Conservation (phyloP, 352 stramenopile genomes). For the Saprolegnia parasitica region DNA sequence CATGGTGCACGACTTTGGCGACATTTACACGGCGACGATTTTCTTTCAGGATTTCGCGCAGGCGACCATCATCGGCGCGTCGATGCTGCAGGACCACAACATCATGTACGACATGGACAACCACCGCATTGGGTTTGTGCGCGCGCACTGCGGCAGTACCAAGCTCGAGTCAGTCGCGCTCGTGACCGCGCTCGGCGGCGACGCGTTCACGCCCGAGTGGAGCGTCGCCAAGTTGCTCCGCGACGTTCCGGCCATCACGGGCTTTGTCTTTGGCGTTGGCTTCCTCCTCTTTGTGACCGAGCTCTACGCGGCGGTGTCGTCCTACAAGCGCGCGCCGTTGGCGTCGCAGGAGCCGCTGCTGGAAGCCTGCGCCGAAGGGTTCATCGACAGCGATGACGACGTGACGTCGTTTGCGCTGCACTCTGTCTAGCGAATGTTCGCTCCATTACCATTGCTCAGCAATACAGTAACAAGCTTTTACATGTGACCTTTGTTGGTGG, state of each 20-base stretch:
- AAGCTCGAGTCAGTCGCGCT: slow-evolving; percentile 31
- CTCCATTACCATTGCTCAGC: too few species aligned
- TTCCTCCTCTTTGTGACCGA: slow-evolving; percentile 39
- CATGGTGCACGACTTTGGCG: slow-evolving; percentile 37
- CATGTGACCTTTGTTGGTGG: too few species aligned
- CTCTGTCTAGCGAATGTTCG: too few species aligned
- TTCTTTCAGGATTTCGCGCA: slow-evolving; percentile 60
- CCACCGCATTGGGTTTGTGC: slow-evolving; percentile 53
- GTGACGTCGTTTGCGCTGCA: too few species aligned
- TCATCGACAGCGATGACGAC: too few species aligned
- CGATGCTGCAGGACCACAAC: slow-evolving; percentile 57
- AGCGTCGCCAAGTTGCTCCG: slow-evolving; percentile 43
- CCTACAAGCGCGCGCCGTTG: background rate
- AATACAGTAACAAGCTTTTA: too few species aligned
- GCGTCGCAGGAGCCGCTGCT: background rate
- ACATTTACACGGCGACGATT: slow-evolving; percentile 54
- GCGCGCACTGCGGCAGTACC: slow-evolving; percentile 45
- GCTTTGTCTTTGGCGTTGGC: slow-evolving; percentile 36
- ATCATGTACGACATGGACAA: slow-evolving; percentile 79
- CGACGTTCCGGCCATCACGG: slow-evolving; percentile 17
- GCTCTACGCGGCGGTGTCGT: background rate
- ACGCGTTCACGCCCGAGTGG: slow-evolving; percentile 44
- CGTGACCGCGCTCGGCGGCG: slow-evolving; percentile 51
- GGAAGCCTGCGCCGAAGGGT: background rate
- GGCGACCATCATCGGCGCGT: slow-evolving; percentile 71